phyloP scores from a whole-genome alignment of 306 rosid species.

The Elaeagnus macrophylla region DNA sequence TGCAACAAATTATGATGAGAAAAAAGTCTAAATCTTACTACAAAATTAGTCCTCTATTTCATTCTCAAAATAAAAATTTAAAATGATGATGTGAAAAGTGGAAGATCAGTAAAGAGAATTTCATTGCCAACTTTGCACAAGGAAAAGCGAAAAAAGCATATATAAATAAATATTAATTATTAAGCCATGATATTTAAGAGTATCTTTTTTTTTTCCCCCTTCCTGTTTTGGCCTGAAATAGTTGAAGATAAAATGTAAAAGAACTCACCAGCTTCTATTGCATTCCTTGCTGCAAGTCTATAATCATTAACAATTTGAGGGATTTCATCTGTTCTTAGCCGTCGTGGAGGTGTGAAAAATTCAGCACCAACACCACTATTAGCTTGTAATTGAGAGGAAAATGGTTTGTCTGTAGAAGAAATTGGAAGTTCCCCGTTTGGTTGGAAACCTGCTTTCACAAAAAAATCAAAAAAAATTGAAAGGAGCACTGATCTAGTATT shows the following conservation, averaged over 20 bases:
- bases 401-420: slow-evolving; percentile 44
- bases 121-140: too few relatives aligned
- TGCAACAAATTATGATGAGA: too few relatives aligned
- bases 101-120: too few relatives aligned
- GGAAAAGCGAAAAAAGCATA: too few relatives aligned
- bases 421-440: slow-evolving; percentile 42
- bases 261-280: slow-evolving; percentile 47
- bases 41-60: too few relatives aligned
- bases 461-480: background rate
- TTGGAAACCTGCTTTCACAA: slow-evolving; percentile 26
- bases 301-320: slow-evolving; percentile 38
- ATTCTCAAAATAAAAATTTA: too few relatives aligned
- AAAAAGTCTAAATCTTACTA: too few relatives aligned
- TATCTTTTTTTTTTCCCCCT: too few relatives aligned
- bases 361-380: slow-evolving; percentile 23
- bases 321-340: slow-evolving; percentile 39
- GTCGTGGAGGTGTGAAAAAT: slow-evolving; percentile 38
- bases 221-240: background rate
- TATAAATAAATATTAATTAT: too few relatives aligned
- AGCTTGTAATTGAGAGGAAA: slow-evolving; percentile 16
- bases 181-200: too few relatives aligned
- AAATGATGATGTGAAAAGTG: too few relatives aligned
- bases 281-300: slow-evolving; percentile 35
- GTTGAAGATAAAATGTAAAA: background rate
- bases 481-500: background rate